A percentile compares a stretch with the other conserved stretches of the same genome.
phyloP scores from a whole-genome alignment of 371 early-diverging fungal species.

The Lichtheimia hyalospora region DNA sequence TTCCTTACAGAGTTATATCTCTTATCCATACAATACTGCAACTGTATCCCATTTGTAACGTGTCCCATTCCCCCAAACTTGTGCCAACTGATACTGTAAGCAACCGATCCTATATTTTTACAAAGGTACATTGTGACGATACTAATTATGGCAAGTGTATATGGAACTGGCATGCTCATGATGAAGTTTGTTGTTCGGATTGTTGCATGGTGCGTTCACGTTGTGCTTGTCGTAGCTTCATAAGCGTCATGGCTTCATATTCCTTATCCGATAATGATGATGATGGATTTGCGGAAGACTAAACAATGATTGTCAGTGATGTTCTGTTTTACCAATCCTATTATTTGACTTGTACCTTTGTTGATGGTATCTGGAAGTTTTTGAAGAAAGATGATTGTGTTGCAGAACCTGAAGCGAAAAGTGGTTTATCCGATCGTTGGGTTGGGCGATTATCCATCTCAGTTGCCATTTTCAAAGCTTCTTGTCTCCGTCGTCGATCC shows the following conservation, averaged over 20 bases:
- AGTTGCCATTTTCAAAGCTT: slow-evolving; percentile 21
- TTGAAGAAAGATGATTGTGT: slow-evolving; percentile 34
- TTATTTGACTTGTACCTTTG: slow-evolving; percentile 16
- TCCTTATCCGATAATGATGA: slow-evolving; percentile 32
- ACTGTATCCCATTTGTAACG: too few relatives aligned
- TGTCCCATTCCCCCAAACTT: too few relatives aligned
- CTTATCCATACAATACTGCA: too few relatives aligned
- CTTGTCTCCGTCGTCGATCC: slow-evolving; percentile 24
- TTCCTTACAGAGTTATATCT: too few relatives aligned
- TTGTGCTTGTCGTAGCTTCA: slow-evolving; percentile 50
- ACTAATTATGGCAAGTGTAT: too few relatives aligned
- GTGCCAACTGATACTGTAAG: too few relatives aligned
- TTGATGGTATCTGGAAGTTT: slow-evolving; percentile 23
- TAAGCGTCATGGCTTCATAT: slow-evolving; percentile 45
- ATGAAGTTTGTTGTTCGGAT: neutral
- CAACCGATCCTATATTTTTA: too few relatives aligned
- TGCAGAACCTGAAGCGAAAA: slow-evolving; percentile 19
- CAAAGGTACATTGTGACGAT: too few relatives aligned
- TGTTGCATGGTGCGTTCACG: slow-evolving; percentile 22
- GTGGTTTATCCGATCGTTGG: slow-evolving; percentile 28
- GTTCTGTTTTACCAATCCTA: neutral
- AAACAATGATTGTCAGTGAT: too few relatives aligned
- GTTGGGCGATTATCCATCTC: slow-evolving; percentile 13
- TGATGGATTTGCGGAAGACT: too few relatives aligned
- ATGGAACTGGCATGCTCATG: too few relatives aligned